phyloP scores from a whole-genome alignment of 176 grass and related monocot genomes.

The Elymus sibiricus region DNA sequence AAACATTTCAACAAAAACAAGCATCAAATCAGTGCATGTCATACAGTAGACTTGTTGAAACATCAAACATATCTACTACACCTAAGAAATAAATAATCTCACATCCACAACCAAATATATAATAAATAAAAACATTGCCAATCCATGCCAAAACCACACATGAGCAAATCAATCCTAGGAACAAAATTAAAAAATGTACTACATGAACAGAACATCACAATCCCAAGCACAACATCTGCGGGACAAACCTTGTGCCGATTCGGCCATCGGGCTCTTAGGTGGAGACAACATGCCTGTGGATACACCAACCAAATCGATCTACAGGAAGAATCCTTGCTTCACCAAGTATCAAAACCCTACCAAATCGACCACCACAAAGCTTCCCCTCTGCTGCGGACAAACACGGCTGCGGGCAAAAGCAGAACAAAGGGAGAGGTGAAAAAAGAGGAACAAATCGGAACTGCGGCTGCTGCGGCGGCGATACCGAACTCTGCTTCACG shows the following conservation, averaged over 20 bases:
- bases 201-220: not conserved
- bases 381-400: not conserved
- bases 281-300: not conserved
- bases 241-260: not conserved
- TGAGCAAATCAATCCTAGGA: not conserved
- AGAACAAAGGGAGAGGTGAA: not conserved
- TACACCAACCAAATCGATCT: not conserved
- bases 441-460: not conserved
- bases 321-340: not conserved
- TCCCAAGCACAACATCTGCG: not conserved
- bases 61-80: not conserved
- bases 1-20: not conserved
- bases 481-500: not conserved
- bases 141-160: not conserved
- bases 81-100: not conserved
- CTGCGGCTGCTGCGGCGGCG: not conserved
- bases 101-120: not conserved
- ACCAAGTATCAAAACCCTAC: not conserved
- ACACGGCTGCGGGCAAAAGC: not conserved
- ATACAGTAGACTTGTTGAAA: not conserved
- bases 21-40: not conserved
- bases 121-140: not conserved
- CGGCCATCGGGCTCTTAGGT: not conserved
- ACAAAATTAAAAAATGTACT: not conserved
- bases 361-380: not conserved